Conservation (phyloP, 176 grass and related monocot species). For the Ensete glaucum region DNA sequence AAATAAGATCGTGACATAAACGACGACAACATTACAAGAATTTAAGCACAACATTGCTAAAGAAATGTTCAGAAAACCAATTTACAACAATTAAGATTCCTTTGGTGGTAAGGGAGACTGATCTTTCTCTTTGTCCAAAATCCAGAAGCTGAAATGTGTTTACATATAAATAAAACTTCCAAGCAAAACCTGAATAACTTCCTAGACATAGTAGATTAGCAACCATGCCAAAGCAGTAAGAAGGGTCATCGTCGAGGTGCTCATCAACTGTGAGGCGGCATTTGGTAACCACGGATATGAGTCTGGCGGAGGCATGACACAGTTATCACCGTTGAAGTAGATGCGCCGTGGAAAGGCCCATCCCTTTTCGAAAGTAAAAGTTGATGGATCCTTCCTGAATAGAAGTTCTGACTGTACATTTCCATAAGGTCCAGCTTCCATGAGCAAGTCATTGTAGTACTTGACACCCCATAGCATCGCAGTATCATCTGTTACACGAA, state of each 20-base stretch:
- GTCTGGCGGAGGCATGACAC: constrained; percentile 13
- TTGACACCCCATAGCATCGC: constrained; percentile 21
- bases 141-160: background rate
- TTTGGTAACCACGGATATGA: constrained; percentile 15
- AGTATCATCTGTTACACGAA: constrained; percentile 9
- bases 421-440: constrained; percentile 16
- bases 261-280: background rate
- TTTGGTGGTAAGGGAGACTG: background rate
- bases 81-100: background rate
- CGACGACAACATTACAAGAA: background rate
- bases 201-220: background rate
- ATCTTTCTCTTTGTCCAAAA: background rate
- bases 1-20: background rate
- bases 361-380: constrained; percentile 9
- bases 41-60: background rate
- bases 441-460: constrained; percentile 17
- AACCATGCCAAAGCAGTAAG: background rate
- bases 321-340: constrained; percentile 15
- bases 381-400: constrained; percentile 11
- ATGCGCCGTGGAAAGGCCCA: constrained; percentile 11
- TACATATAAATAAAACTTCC: background rate
- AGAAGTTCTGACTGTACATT: constrained; percentile 14
- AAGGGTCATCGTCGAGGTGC: background rate
- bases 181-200: background rate
- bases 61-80: background rate